Conservation (phyloP, 2,329 filamentous ascomycete genomes). For the Exophiala oligosperma region DNA sequence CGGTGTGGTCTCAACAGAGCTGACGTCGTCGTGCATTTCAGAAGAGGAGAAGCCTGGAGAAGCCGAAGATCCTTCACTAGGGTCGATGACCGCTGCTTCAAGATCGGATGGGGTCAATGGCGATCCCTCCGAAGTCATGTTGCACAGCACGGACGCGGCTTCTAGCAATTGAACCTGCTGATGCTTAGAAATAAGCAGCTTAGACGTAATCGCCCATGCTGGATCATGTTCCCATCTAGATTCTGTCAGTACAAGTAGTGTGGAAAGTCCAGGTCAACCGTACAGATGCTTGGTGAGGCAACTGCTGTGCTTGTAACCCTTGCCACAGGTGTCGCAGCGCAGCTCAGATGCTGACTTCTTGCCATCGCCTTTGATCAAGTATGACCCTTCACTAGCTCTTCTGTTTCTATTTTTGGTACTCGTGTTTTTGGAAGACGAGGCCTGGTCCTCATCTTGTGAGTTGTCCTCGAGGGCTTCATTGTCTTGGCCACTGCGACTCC, state of each 20-base stretch:
- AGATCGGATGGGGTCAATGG: constrained; percentile 67
- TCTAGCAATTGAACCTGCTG: constrained; percentile 98
- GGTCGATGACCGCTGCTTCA: constrained; percentile 65
- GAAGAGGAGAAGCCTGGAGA: constrained; percentile 83
- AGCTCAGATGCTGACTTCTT: constrained; percentile 82
- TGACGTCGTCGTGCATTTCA: constrained; percentile 71
- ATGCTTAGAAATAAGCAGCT: constrained; percentile 97
- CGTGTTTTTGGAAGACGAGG: constrained; percentile 46
- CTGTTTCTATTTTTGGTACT: constrained; percentile 57
- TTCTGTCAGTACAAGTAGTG: constrained; percentile 33
- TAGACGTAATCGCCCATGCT: constrained; percentile 95
- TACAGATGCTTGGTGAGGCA: constrained; percentile 99
- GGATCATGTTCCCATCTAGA: constrained; percentile 98
- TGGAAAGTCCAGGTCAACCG: constrained; percentile 52
- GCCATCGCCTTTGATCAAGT: constrained; percentile 74
- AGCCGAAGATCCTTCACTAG: constrained; percentile 77
- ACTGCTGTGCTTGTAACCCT: constrained; percentile 99
- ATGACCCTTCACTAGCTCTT: constrained; percentile 81
- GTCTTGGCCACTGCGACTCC: constrained; percentile 35
- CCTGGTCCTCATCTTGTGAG: constrained; percentile 44
- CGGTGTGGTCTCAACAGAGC: constrained; percentile 90
- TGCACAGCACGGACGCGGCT: constrained; percentile 91
- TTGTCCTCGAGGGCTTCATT: constrained; percentile 36
- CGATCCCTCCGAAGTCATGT: constrained; percentile 73
- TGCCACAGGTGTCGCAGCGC: constrained; percentile 96